Evolutionary conservation across 306 rosid genomes (phyloP), one percentile per base, ranked within the genome.

Genomic region (Oemleria cerasiformis): DNA sequence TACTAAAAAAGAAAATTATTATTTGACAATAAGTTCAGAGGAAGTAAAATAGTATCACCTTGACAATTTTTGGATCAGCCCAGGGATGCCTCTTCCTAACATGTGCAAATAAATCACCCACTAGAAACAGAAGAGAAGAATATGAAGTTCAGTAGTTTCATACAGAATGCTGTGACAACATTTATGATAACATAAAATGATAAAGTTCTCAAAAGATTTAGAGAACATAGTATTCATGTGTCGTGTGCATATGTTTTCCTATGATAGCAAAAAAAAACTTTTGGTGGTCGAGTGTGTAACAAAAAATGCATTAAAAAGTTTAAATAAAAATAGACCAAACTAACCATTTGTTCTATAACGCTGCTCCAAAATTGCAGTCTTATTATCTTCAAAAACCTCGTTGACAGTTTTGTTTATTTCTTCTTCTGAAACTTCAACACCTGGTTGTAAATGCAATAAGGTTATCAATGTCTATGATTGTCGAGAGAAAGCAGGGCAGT

Each of bases 21-120:
- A 47, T n/a, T 48, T 44, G 60, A 1, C 20, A 30, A 49, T 20
- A 73, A 9, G 20, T 58, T 40, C 17, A 55, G 17, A 67, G 34
- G 30, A 42, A 43, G 30, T 38, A 62, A 2, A 65, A n/a, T 25
- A 65, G 16, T 39, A 67, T 76, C 70, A 95, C 99, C 96, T 95
- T 95, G 49, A 82, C 96, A 73, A 87, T 84, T 84, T 95, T 95
- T 65, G 97, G 92, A 79, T 95, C 97, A 72, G 88, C 99, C 99
- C 99, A 95, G 30, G 96, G 96, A 67, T 83, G 89, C 81, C 80
- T 88, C 89, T 86, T 95, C 68, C 99, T 84, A 73, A 95, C 73
- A 5, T 84, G 86, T 73, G 96, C 96, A 75, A 91, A 85, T 58
- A 95, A 82, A 75, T 86, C 96, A 23, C 99, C 99, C 66, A 95